Percentiles rank a stretch among this genome's conserved stretches.
These are phyloP conservation scores for Nidula niveotomentosa DNA, from an alignment of 1,284 basidiomycete genomes.

Conservation along the genomic window DNA sequence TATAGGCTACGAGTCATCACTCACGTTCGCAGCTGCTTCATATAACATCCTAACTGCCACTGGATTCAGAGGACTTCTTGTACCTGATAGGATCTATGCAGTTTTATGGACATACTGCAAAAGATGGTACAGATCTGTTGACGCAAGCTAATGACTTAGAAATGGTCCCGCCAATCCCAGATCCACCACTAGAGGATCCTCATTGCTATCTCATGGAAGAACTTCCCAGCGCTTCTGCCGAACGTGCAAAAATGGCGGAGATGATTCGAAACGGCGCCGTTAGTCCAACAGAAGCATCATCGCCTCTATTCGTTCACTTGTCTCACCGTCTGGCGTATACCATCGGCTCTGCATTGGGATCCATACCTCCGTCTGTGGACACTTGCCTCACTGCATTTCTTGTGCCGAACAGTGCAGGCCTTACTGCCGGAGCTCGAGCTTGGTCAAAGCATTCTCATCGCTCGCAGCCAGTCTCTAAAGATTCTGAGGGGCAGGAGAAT, in stretches of 20 bases:
- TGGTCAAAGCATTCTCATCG: constrained; percentile 63
- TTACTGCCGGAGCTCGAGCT: constrained; percentile 55
- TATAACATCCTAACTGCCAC: too few species aligned
- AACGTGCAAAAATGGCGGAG: constrained; percentile 28
- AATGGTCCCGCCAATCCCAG: background rate
- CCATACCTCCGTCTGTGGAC: constrained; percentile 38
- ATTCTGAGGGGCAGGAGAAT: constrained; percentile 4
- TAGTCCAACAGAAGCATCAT: constrained; percentile 7
- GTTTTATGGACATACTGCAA: too few species aligned
- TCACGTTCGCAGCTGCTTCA: too few species aligned
- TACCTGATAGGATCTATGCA: too few species aligned
- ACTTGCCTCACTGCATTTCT: constrained; percentile 48
- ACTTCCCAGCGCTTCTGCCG: constrained; percentile 29
- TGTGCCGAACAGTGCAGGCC: constrained; percentile 40
- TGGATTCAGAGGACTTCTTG: too few species aligned
- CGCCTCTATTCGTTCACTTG: constrained; percentile 40
- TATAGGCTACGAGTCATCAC: too few species aligned
- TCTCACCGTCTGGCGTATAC: constrained; percentile 54
- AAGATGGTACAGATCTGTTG: too few species aligned
- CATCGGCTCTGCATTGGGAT: constrained; percentile 54
- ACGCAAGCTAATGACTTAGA: too few species aligned
- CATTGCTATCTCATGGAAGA: constrained; percentile 43
- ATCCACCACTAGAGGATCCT: constrained; percentile 18
- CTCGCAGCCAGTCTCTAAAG: constrained; percentile 25
- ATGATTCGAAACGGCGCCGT: background rate